Percentiles rank a stretch among this genome's conserved stretches.
These are phyloP conservation scores for Tritrichomonas foetus DNA, from an alignment of 208 protist species.

Conservation along the genomic window DNA sequence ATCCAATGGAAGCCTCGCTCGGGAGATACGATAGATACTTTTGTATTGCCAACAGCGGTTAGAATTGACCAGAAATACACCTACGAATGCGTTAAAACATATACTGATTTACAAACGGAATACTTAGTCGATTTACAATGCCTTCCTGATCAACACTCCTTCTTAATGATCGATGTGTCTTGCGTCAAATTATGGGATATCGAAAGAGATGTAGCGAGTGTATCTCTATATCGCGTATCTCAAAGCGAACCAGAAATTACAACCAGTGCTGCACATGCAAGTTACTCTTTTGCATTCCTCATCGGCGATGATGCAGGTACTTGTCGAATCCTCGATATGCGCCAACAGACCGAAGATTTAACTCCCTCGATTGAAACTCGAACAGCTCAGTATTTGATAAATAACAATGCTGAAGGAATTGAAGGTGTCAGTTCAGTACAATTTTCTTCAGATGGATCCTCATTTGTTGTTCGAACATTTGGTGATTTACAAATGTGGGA, in stretches of 20 bases:
- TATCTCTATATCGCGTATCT: not conserved
- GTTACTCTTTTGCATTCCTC: not conserved
- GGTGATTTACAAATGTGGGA: not conserved
- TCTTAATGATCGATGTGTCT: not conserved
- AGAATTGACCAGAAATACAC: not conserved
- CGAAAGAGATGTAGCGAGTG: not conserved
- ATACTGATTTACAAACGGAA: slow-evolving; percentile 4
- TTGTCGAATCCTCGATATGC: not conserved
- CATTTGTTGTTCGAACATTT: not conserved
- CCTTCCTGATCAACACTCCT: not conserved
- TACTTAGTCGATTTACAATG: slow-evolving; percentile 19
- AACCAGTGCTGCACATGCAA: not conserved
- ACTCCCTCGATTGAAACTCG: not conserved
- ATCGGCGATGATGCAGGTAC: not conserved
- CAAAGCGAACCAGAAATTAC: not conserved
- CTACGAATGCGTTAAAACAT: not conserved
- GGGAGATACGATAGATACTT: not conserved
- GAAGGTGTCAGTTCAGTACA: not conserved
- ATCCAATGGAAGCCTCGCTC: not conserved
- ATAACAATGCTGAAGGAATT: not conserved
- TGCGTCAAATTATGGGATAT: slow-evolving; percentile 17
- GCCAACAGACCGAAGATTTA: not conserved
- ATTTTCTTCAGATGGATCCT: not conserved
- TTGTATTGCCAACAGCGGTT: not conserved
- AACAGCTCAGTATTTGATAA: not conserved